These are phyloP conservation scores for Luffa acutangula DNA, from an alignment of 306 rosid genomes.

Conservation along the genomic window DNA sequence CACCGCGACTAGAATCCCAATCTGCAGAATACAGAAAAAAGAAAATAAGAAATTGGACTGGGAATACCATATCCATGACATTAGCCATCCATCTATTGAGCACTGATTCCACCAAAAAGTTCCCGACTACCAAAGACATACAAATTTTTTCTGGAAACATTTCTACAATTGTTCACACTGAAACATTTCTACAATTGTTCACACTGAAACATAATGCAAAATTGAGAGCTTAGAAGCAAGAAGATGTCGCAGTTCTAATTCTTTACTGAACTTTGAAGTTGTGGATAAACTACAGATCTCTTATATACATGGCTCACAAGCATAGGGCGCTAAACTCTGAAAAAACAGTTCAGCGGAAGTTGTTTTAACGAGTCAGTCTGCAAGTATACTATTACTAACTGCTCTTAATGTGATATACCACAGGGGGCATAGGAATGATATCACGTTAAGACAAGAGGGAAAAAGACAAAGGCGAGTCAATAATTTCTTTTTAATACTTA, in stretches of 20 bases:
- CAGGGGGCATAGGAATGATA: not conserved
- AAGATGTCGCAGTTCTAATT: not conserved
- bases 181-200: not conserved
- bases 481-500: not conserved
- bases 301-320: not conserved
- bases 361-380: not conserved
- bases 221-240: not conserved
- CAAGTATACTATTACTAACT: not conserved
- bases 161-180: not conserved
- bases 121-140: not conserved
- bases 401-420: not conserved
- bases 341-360: not conserved
- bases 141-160: not conserved
- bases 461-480: not conserved
- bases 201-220: not conserved
- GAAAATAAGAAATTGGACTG: not conserved
- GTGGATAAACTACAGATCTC: not conserved
- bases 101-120: not conserved
- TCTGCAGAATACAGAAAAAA: conserved; percentile 11
- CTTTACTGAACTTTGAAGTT: not conserved
- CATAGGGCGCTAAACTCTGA: not conserved
- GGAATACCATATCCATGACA: not conserved
- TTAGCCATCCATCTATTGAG: not conserved
- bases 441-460: not conserved
- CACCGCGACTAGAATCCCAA: conserved; percentile 40